Percentiles rank a stretch among this genome's conserved stretches.
Conservation (phyloP, 2,329 filamentous ascomycete species). For the Eutypa lata region DNA sequence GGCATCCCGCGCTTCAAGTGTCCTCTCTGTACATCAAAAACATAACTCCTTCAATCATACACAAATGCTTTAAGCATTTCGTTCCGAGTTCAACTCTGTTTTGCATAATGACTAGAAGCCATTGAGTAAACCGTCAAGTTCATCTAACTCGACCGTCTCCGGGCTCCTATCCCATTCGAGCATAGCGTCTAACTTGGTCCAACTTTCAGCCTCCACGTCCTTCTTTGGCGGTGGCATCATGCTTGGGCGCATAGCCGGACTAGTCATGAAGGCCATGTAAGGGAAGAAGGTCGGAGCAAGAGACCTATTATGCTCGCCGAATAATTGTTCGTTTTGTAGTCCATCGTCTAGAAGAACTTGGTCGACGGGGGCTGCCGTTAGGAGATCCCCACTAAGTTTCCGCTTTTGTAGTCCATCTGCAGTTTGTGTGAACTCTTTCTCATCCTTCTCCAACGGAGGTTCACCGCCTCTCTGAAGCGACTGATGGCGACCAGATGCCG, state of each 20-base stretch:
- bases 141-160: constrained; percentile 87
- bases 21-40: neutral
- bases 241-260: constrained; percentile 53
- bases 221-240: constrained; percentile 41
- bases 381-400: constrained; percentile 50
- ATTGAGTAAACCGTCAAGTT: constrained; percentile 84
- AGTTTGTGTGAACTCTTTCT: constrained; percentile 95
- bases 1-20: neutral
- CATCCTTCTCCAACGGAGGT: constrained; percentile 87
- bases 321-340: constrained; percentile 50
- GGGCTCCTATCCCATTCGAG: constrained; percentile 68
- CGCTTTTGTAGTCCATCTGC: constrained; percentile 76
- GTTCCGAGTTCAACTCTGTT: no score
- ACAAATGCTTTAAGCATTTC: neutral
- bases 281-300: constrained; percentile 30
- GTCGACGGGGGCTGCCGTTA: constrained; percentile 32
- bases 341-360: constrained; percentile 39
- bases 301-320: constrained; percentile 40
- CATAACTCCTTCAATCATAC: constrained; percentile 2
- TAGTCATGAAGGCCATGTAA: constrained; percentile 46
- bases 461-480: constrained; percentile 67
- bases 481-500: constrained; percentile 37
- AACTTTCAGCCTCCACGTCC: constrained; percentile 39
- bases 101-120: constrained; percentile 51
- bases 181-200: constrained; percentile 41